Base-by-base conservation (phyloP, 2,329 filamentous ascomycete species). In the Rachicladosporium sp. region DNA sequence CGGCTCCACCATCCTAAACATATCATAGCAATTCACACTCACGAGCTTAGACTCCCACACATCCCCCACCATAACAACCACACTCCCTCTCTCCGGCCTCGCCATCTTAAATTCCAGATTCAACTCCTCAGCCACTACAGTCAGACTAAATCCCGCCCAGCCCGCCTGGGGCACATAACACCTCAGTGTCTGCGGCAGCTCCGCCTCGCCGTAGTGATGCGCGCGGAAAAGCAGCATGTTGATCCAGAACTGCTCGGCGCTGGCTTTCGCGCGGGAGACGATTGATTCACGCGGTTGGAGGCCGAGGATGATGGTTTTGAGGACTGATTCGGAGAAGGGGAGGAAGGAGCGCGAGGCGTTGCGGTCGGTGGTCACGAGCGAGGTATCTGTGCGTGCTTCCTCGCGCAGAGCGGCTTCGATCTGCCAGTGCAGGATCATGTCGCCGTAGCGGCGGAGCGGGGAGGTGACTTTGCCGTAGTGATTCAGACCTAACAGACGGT, bases 351-450 rank as follows among this genome's bases (percentile, higher is more conserved):
- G 29, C 6, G 38, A 36, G 9, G 32, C 31, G 5, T 44, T 30
- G 13, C 40, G 12, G 3, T 49, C 41, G 4, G 49, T 47, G 21
- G 52, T 53, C 35, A 65, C 48, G 15, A 73, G 58, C n/a, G 51
- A 61, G 12, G 56, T 54, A 10, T 66, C 66, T 4, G 63, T 61
- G 23, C 57, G 50, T 8, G 68, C 64, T 56, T 79, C 75, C 44
- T 71, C 65, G 8, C 71, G 70, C 31, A 80, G 49, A 2, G 72
- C 74, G 5, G 74, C 70, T 60, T 79, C 74, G 35, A 78, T 76
- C 47, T 80, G 76, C 66, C 76, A 80, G 52, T 79, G 75, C 8
- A 67, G 61, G 34, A 80, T 63, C 52, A 80, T 66, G 54, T 80
- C 76, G 35, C 63, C 65, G 54, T 72, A 79, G 30, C 76, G 67